Evolutionary conservation across 257 asterid species (phyloP).

Genomic region (Solanum sejunctum): DNA sequence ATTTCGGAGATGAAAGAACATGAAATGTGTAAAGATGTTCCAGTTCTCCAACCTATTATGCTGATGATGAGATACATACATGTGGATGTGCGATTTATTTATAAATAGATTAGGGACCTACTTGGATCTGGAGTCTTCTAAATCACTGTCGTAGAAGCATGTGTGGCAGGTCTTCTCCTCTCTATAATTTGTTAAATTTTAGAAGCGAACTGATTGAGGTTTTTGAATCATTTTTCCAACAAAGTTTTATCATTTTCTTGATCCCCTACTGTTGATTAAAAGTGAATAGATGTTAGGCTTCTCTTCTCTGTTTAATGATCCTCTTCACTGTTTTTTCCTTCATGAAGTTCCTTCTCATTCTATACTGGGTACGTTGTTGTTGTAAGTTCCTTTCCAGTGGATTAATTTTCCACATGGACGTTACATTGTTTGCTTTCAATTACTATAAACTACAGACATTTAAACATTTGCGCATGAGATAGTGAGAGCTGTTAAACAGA

Average conservation of each 20-base stretch:
- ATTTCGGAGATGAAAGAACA: slow-evolving; percentile 75
- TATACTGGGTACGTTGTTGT: no score
- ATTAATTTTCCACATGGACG: not conserved
- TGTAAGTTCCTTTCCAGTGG: not conserved
- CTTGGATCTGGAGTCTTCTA: not conserved
- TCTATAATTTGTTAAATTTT: not conserved
- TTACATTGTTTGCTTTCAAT: no score
- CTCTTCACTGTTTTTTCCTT: no score
- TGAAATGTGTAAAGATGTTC: slow-evolving; percentile 65
- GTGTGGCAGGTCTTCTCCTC: not conserved
- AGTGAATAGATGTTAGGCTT: not conserved
- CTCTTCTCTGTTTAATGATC: not conserved
- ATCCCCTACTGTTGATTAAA: not conserved
- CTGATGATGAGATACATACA: slow-evolving; percentile 45
- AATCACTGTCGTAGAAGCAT: not conserved
- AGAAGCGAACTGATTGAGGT: not conserved
- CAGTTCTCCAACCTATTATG: slow-evolving; percentile 44
- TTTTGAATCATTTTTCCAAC: not conserved
- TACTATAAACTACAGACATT: no score
- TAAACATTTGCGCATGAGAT: no score
- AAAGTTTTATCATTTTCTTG: not conserved
- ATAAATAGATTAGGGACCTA: slow-evolving; percentile 26
- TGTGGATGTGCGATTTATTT: slow-evolving; percentile 63
- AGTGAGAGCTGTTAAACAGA: not conserved
- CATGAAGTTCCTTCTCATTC: no score